Percentiles rank a stretch among this genome's conserved stretches.
Conservation (phyloP, 305 asterid genomes). For the Ilex paraguariensis region DNA sequence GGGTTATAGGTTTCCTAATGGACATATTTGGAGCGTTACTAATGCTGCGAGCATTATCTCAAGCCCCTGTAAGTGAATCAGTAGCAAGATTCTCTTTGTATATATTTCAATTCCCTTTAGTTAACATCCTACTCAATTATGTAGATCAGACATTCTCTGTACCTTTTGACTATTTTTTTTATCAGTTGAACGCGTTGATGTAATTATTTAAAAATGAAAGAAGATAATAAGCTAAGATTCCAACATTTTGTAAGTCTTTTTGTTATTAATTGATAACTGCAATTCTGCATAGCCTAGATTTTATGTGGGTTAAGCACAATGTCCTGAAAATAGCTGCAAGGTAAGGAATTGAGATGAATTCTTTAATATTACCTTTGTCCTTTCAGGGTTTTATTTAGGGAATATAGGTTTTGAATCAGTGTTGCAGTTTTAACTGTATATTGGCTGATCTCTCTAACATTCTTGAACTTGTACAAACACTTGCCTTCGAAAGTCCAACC, state of each 20-base stretch:
- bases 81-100: not conserved
- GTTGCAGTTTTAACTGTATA: not conserved
- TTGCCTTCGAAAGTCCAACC: not conserved
- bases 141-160: not conserved
- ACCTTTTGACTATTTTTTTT: not conserved
- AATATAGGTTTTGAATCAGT: not conserved
- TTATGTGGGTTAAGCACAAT: not conserved
- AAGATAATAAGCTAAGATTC: not conserved
- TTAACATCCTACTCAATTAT: not conserved
- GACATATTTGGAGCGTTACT: conserved; percentile 90
- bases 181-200: not conserved
- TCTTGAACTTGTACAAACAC: not conserved
- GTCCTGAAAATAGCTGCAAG: not conserved
- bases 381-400: not conserved
- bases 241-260: not conserved
- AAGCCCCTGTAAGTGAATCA: conserved; percentile 69
- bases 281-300: not conserved
- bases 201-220: not conserved
- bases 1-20: conserved; percentile 88
- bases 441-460: not conserved
- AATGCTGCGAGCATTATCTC: conserved; percentile 91
- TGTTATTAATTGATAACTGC: not conserved
- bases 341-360: not conserved
- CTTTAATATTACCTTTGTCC: not conserved
- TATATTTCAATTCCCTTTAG: not conserved